A percentile compares a stretch with the other conserved stretches of the same genome.
Evolutionary conservation across 306 rosid genomes (phyloP).

Genomic region (Begonia loranthoides): DNA sequence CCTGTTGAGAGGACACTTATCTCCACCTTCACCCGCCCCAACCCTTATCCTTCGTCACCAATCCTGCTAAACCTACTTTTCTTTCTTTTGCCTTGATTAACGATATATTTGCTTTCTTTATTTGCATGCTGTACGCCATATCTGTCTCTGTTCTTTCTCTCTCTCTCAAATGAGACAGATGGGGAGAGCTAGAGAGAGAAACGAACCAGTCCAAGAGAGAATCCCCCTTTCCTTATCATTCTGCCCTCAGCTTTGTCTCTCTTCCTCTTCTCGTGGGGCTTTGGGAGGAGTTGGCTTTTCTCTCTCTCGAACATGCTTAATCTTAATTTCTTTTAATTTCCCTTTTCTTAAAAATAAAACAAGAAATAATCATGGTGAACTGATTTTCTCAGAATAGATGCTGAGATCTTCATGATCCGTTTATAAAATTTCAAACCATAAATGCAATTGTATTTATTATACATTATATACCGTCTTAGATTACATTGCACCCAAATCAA

Average conservation of each 20-base stretch:
- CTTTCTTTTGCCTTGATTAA: neutral
- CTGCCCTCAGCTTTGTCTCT: slow-evolving; percentile 16
- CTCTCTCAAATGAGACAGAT: slow-evolving; percentile 10
- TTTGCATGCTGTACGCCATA: neutral
- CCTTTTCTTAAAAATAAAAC: too few species aligned
- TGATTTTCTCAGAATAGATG: too few species aligned
- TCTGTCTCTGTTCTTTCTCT: neutral
- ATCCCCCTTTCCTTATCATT: slow-evolving; percentile 37
- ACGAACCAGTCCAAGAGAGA: slow-evolving; percentile 78
- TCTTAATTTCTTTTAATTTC: too few species aligned
- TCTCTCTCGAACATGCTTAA: too few species aligned
- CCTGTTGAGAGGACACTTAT: slow-evolving; percentile 2
- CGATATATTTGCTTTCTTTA: too few species aligned
- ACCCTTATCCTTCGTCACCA: slow-evolving; percentile 12
- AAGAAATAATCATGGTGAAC: too few species aligned
- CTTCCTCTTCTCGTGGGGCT: neutral
- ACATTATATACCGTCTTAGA: too few species aligned
- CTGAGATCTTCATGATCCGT: too few species aligned
- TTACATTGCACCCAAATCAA: too few species aligned
- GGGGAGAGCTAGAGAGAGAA: slow-evolving; percentile 34
- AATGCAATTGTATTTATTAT: too few species aligned
- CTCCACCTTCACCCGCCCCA: slow-evolving; percentile 13
- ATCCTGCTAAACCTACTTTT: slow-evolving; percentile 5
- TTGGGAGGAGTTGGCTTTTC: neutral
- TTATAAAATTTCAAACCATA: too few species aligned